Evolutionary conservation across 2,329 filamentous ascomycete species (phyloP).

Genomic region (Zasmidium citrigriseum): DNA sequence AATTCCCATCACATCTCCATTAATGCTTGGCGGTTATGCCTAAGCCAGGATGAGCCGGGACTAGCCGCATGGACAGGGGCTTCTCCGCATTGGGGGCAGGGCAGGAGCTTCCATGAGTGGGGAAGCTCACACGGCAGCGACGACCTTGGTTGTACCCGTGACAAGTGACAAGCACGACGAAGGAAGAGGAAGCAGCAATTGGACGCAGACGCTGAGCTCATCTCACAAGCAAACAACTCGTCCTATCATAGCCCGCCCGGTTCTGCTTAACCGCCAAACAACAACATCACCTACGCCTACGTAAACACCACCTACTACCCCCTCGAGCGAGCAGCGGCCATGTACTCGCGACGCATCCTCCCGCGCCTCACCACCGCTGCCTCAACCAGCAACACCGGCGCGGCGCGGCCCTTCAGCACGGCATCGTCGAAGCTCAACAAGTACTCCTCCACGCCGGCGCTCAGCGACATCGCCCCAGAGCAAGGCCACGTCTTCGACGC

Average conservation of each 20-base stretch:
- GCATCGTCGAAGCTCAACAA: constrained; percentile 12
- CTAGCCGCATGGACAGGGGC: not conserved
- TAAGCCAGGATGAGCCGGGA: not conserved
- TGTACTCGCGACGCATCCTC: constrained; percentile 26
- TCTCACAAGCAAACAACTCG: not conserved
- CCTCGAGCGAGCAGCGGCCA: constrained; percentile 6
- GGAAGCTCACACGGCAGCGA: too few relatives aligned
- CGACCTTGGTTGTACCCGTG: too few relatives aligned
- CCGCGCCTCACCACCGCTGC: constrained; percentile 20
- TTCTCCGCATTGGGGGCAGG: not conserved
- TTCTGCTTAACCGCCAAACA: not conserved
- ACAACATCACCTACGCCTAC: not conserved
- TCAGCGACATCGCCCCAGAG: constrained; percentile 79
- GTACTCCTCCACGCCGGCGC: constrained; percentile 60
- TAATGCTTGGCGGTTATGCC: too few relatives aligned
- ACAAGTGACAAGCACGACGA: not conserved
- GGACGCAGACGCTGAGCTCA: not conserved
- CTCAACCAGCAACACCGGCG: constrained; percentile 9
- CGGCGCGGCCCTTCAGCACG: constrained; percentile 17
- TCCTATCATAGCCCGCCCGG: not conserved
- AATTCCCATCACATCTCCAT: too few relatives aligned
- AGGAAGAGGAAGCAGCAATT: not conserved
- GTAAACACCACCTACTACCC: not conserved
- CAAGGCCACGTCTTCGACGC: constrained; percentile 74
- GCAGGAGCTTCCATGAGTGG: too few relatives aligned